phyloP scores from a whole-genome alignment of 768 basidiomycete genomes.

The Boletellus ananas region DNA sequence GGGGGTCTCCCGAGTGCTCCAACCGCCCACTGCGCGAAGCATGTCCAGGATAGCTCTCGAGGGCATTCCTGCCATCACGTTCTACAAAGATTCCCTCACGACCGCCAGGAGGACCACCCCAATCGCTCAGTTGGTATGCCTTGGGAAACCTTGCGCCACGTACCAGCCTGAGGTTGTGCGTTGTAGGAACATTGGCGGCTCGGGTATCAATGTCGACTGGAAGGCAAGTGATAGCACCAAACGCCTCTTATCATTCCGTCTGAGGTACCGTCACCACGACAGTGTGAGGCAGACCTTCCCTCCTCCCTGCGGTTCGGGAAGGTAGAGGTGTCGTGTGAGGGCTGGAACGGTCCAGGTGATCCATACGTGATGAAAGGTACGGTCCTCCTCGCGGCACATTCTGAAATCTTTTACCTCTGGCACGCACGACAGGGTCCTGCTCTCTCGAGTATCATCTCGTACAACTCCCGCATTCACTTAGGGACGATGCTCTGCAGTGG shows the following conservation, averaged over 20 bases:
- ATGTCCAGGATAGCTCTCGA: slow-evolving; percentile 75
- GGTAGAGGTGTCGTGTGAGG: slow-evolving; percentile 87
- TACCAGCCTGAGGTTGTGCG: slow-evolving; percentile 85
- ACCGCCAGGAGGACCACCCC: slow-evolving; percentile 60
- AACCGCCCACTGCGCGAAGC: background rate
- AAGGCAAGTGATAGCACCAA: slow-evolving; percentile 48
- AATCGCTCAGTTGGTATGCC: slow-evolving; percentile 75
- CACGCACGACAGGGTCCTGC: slow-evolving; percentile 63
- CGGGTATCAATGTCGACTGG: slow-evolving; percentile 85
- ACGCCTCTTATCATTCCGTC: slow-evolving; percentile 1
- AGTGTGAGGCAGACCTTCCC: slow-evolving; percentile 92
- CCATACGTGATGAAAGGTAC: slow-evolving; percentile 79
- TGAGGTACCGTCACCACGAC: slow-evolving; percentile 7
- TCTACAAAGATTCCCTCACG: slow-evolving; percentile 70
- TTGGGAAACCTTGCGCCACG: slow-evolving; percentile 70
- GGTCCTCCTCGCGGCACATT: background rate
- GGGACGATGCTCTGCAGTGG: slow-evolving; percentile 13
- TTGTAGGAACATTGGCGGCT: slow-evolving; percentile 76
- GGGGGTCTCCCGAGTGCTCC: background rate
- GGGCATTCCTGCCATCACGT: slow-evolving; percentile 70
- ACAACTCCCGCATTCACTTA: slow-evolving; percentile 48
- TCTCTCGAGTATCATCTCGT: slow-evolving; percentile 81
- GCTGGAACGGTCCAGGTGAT: slow-evolving; percentile 82
- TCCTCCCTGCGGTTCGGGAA: slow-evolving; percentile 77
- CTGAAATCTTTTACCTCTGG: background rate